Evolutionary conservation across 805 yeast genomes (phyloP), one percentile per base, ranked within the genome.

Genomic region (Suhomyces kilbournensis): DNA sequence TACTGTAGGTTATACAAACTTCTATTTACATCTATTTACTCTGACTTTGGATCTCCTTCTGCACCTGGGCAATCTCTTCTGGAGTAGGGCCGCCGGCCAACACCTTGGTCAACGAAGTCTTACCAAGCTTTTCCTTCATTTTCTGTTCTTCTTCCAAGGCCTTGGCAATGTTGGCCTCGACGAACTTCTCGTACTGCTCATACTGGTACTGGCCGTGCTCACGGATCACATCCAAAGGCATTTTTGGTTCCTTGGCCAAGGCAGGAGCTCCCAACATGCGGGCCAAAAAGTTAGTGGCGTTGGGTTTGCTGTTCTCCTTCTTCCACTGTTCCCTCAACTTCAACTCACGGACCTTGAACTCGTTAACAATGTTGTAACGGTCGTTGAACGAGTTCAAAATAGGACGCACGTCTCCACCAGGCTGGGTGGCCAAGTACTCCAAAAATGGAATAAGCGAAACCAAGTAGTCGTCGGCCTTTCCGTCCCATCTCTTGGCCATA

Each of bases 191-290:
- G 83, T 90, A 88, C 60, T 84, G 83, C 62, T 86, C 84, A 69
- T 90, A 93, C 69, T 89, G 90, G 74, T 84, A 82, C 71, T 90
- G 96, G 61, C 97, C 97, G 67, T 89, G 93, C 67, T 90, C 96
- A 68, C 97, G 87, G 59, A 92, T 84, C 51, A 83, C 68, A 71
- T 93, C 99, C 67, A 91, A 80, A 28, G 97, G 97, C 86, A 86
- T 83, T 72, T 84, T 83, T 55, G 85, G 85, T 59, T 65, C 80
- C 65, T 66, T 74, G 60, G 66, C 82, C 53, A 76, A 71, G 25
- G 66, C 60, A 45, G 86, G 81, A 42, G 85, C 71, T 42, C 96
- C 97, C 52, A 91, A 74, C 54, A 88, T 65, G 46, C 77, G 73
- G 48, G 86, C 81, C 42, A 85, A 75, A 71, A 84, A 80, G 69